Base-by-base conservation (phyloP, 306 rosid species). In the Quercus glauca region DNA sequence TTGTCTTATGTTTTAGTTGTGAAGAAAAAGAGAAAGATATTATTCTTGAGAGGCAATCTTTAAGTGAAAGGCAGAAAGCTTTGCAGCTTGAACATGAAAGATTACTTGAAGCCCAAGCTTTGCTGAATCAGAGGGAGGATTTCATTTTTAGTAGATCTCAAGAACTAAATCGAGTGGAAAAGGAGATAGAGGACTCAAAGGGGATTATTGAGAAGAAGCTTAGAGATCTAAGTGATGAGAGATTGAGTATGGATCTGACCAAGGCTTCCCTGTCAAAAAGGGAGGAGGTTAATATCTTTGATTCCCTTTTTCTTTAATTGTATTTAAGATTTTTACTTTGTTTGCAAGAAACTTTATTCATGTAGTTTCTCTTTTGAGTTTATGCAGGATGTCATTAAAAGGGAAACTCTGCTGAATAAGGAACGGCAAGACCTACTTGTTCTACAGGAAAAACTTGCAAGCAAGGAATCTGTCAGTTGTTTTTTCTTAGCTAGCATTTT, bases 21-120 rank as follows among this genome's bases (percentile, higher is more conserved):
- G 99, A 91, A 56, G 92, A 90, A 81, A 96, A 90, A 80, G 98
- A 92, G 73, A 91, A 88, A 84, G 94, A 91, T 75, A 85, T 90
- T 68, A 80, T 69, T 82, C 93, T 90, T 72, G 98, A 91, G 88
- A 87, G 92, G 83, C 93, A 93, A 68, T 90, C 91, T 63, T 86
- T 96, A 61, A 73, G 83, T 79, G 99, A 96, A 85, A 93, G 99
- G 88, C 92, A 89, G 79, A 89, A 90, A 78, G 71, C 86, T 60
- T 78, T 96, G 81, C 94, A 89, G 83, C 91, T 91, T 85, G 96
- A 90, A 82, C 98, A 93, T 41, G 97, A 96, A 81, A 85, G 96
- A 21, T 87, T 92, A 86, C 92, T 93, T 78, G 90, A 93, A 83
- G 94, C 96, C 9, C 94, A 96, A 83, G 64, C 90, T 73, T 86